Percentiles rank a stretch among this genome's conserved stretches.
Evolutionary conservation across 2,329 filamentous ascomycete species (phyloP).

Genomic region (Lasiodiplodia theobromae): DNA sequence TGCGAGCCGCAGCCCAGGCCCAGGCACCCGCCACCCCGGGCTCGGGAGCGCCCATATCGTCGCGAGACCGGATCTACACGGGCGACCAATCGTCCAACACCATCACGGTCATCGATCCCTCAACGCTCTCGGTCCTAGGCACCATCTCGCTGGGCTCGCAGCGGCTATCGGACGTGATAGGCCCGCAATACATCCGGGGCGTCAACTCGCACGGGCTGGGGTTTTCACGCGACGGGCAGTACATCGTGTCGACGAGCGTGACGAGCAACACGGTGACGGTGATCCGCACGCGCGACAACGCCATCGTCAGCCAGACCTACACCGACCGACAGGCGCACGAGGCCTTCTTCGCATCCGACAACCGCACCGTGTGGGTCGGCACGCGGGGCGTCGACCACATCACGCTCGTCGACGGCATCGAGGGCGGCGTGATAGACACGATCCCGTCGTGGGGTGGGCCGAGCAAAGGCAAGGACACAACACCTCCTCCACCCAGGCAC

Average conservation of each 20-base stretch:
- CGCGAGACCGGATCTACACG: conserved; percentile 28
- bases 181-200: conserved; percentile 26
- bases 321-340: conserved; percentile 28
- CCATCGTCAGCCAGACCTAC: conserved; percentile 20
- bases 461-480: conserved; percentile 21
- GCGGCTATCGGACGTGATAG: conserved; percentile 18
- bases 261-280: conserved; percentile 30
- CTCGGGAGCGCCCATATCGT: conserved; percentile 5
- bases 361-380: conserved; percentile 27
- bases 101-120: conserved; percentile 29
- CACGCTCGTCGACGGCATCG: conserved; percentile 22
- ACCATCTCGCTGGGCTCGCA: conserved; percentile 26
- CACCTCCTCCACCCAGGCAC: too few relatives aligned
- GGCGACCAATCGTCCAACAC: conserved; percentile 31
- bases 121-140: conserved; percentile 11
- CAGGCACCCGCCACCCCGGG: conserved; percentile 21
- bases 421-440: conserved; percentile 16
- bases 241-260: conserved; percentile 30
- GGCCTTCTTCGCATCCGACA: conserved; percentile 29
- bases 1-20: neutral
- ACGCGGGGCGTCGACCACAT: conserved; percentile 28
- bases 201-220: conserved; percentile 29
- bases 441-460: conserved; percentile 25
- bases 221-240: conserved; percentile 29
- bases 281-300: conserved; percentile 26